Base-by-base conservation (phyloP, 108 stramenopile genomes). In the Nitzschia inconspicua region DNA sequence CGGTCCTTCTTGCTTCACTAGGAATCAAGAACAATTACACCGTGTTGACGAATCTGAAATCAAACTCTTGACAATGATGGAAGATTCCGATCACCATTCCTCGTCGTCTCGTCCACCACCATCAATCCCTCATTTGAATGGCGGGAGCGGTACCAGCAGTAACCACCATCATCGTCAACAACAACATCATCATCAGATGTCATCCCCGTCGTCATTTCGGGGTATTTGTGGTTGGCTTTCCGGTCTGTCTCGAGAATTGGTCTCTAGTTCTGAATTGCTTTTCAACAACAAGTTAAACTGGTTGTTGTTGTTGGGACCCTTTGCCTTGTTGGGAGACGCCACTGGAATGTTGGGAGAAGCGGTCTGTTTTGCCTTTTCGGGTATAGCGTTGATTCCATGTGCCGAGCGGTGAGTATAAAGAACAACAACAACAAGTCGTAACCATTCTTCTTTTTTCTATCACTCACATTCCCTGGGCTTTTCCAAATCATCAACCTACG, bases 301-400 rank as follows among this genome's bases (percentile, higher is more conserved):
- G 74, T 49, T 98, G 25, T 69, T 95, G n/a, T 60, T 95, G 20
- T 60, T 85, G 43, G 96, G 95, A 3, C 91, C 96, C 3, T 52
- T 97, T 4, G 89, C 90, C 23, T 55, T 97, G 0, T 44, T 95
- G 1, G 95, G 98, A 3, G 89, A 91, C 42, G 66, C 82, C 14
- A 88, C 92, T 13, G 89, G 85, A 40, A 58, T 76, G 29, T 68
- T 93, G 41, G 82, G 82, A 6, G 88, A 89, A 74, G 81, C 88
- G 0, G 30, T 70, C 0, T 90, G 92, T 63, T 93, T 93, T 83
- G 65, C 81, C 16, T 65, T 82, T 11, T 76, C 86, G 19, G 92
- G 88, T 8, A 56, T 89, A 32, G 86, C 92, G 4, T 57, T 93
- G 52, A 86, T 93, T 58, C 92, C 92, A 8, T 72, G 85, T 55